Evolutionary conservation across 148 eudicot genomes (phyloP), one percentile per base, ranked within the genome.

Genomic region (Vaccinium myrtillus): DNA sequence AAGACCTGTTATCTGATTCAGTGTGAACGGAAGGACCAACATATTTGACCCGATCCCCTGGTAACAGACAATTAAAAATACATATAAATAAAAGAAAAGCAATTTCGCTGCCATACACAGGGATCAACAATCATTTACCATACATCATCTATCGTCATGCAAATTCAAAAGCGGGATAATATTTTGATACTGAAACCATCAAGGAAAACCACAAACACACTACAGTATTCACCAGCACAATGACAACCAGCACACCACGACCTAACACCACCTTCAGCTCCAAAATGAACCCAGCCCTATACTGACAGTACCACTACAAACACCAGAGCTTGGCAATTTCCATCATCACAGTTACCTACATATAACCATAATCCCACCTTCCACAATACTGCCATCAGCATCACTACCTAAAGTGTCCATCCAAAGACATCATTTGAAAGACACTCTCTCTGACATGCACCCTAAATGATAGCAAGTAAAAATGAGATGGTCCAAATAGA

Each of bases 41-140:
- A 85, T 97, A 97, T 84, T 94, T 97, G 67, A 97, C 93, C 56
- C 96, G 99, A 89, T 97, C 99, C 84, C 99, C 99, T 97, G 92
- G 80, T 15, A 84, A 86, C 54, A 81, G 83, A 71, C 75, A 49
- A 77, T 75, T 12, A 84, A 55, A 77, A 63, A 55, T 15, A 58
- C 30, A 19, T 50, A 82, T 83, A 51, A 70, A 19, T 48, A 84
- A 78, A 36, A 8, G 27, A 13, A 73, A 46, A 73, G 25, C 73
- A 82, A 53, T n/a, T 4, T 73, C 23, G 10, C 48, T 23, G 49
- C 23, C 36, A 51, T n/a, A 74, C 25, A 56, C 27, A 70, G 39
- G 63, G 77, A 74, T 74, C 71, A 23, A 56, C 80, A n/a, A 48
- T 80, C 14, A 76, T 49, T 53, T 81, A 70, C 32, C 7, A 27